These are phyloP conservation scores for Delphinella strobiligena DNA, from an alignment of 2,329 filamentous ascomycete species.

Conservation along the genomic window DNA sequence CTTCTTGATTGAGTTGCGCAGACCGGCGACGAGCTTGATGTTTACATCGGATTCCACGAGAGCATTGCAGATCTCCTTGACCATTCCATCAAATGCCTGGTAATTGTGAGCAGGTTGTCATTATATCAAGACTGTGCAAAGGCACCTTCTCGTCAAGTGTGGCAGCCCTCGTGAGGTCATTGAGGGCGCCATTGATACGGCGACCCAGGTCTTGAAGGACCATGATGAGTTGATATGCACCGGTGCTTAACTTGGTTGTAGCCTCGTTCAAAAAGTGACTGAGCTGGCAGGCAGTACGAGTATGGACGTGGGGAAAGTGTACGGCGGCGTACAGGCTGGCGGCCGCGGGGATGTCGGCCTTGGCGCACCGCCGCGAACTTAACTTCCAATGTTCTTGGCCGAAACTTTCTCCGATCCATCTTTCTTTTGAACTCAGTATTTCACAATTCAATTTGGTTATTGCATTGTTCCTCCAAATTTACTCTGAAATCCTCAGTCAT, in stretches of 20 bases:
- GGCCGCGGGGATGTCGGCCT: too few species aligned
- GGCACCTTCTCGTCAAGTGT: constrained; percentile 90
- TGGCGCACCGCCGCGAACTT: too few species aligned
- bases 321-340: too few species aligned
- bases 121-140: constrained; percentile 1
- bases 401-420: too few species aligned
- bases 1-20: constrained; percentile 84
- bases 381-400: too few species aligned
- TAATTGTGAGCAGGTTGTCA: constrained; percentile 1
- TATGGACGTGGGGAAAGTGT: too few species aligned
- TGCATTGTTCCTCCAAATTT: too few species aligned
- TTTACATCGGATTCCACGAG: constrained; percentile 97
- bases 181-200: constrained; percentile 95
- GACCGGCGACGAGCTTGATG: constrained; percentile 77
- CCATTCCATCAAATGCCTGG: constrained; percentile 90
- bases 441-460: too few species aligned
- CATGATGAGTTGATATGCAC: constrained; percentile 43
- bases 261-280: too few species aligned
- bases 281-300: too few species aligned
- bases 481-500: constrained; percentile 8
- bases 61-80: constrained; percentile 94
- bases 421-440: too few species aligned
- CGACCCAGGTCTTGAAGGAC: constrained; percentile 97
- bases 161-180: constrained; percentile 78
- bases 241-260: not conserved